Percentiles rank a stretch among this genome's conserved stretches.
Conservation (phyloP, 2,329 filamentous ascomycete genomes). For the Dactylellina parvicollis region DNA sequence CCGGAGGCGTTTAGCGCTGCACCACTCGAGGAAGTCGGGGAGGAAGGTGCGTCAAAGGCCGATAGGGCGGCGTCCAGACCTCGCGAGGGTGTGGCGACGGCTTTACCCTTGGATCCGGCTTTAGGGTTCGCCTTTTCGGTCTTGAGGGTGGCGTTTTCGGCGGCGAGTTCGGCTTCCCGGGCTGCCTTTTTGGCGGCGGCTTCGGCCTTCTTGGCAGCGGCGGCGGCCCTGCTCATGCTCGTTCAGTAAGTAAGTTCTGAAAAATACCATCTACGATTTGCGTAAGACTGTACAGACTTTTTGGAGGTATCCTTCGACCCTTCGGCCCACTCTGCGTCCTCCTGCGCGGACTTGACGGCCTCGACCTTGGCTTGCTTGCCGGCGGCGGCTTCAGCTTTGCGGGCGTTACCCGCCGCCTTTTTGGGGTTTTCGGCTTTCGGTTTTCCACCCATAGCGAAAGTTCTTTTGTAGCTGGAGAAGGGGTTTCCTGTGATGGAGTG, state of each 20-base stretch:
- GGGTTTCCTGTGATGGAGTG: constrained; percentile 69
- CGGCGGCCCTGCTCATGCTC: constrained; percentile 61
- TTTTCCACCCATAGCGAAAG: constrained; percentile 73
- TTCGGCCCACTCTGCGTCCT: constrained; percentile 82
- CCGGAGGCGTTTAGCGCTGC: constrained; percentile 76
- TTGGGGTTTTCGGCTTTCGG: constrained; percentile 71
- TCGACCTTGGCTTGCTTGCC: constrained; percentile 63
- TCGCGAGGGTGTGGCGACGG: constrained; percentile 72
- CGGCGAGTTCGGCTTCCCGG: constrained; percentile 80
- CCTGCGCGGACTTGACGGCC: constrained; percentile 68
- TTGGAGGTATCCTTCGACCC: constrained; percentile 85
- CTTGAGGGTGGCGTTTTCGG: constrained; percentile 81
- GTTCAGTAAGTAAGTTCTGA: no score
- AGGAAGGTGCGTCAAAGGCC: constrained; percentile 63
- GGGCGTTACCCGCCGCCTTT: constrained; percentile 86
- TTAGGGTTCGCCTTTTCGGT: constrained; percentile 75
- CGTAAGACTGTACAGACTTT: no score
- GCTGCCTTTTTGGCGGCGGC: constrained; percentile 90
- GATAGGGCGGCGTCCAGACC: constrained; percentile 64
- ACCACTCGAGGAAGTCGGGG: constrained; percentile 10
- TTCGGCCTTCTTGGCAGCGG: constrained; percentile 84
- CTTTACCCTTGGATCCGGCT: constrained; percentile 69
- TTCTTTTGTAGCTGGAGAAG: constrained; percentile 69
- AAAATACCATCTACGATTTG: no score
- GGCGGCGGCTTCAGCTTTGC: constrained; percentile 78